Percentiles rank a stretch among this genome's conserved stretches.
These are phyloP conservation scores for Vitellaria paradoxa DNA, from an alignment of 179 eudicot genomes.

Conservation along the genomic window DNA sequence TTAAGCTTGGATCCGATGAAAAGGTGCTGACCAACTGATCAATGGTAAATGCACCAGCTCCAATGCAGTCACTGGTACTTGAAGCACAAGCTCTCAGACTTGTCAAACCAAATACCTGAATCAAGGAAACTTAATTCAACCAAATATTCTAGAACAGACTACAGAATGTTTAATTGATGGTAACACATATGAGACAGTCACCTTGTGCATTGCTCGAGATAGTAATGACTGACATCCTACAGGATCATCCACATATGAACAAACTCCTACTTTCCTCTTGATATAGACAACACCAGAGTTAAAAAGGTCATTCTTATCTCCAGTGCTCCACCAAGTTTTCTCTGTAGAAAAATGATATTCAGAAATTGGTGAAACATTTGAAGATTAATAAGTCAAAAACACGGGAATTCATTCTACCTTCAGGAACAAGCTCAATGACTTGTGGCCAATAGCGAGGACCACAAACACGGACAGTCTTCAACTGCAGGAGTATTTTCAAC, in stretches of 20 bases:
- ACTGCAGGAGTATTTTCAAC: conserved; percentile 45
- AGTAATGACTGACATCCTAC: conserved; percentile 85
- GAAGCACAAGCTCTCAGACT: conserved; percentile 41
- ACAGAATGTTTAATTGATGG: background rate
- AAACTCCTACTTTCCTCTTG: conserved; percentile 93
- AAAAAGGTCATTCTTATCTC: conserved; percentile 77
- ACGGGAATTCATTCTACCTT: conserved; percentile 48
- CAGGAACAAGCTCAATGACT: conserved; percentile 82
- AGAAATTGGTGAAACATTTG: background rate
- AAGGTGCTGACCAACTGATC: conserved; percentile 95
- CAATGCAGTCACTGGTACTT: conserved; percentile 31
- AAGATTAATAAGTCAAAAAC: background rate
- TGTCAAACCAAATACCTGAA: conserved; percentile 75
- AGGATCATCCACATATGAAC: conserved; percentile 98
- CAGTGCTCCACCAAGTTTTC: conserved; percentile 90
- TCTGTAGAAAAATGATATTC: conserved; percentile 39
- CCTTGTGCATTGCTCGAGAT: conserved; percentile 98
- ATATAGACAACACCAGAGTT: conserved; percentile 87
- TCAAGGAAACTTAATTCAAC: conserved; percentile 6
- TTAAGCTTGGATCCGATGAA: conserved; percentile 94
- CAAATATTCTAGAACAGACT: background rate
- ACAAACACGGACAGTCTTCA: conserved; percentile 84
- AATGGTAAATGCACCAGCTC: conserved; percentile 49
- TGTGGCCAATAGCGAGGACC: conserved; percentile 99
- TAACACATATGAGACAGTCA: conserved; percentile 20